phyloP scores from a whole-genome alignment of 163 green algal genomes.

The Scenedesmus sp. region DNA sequence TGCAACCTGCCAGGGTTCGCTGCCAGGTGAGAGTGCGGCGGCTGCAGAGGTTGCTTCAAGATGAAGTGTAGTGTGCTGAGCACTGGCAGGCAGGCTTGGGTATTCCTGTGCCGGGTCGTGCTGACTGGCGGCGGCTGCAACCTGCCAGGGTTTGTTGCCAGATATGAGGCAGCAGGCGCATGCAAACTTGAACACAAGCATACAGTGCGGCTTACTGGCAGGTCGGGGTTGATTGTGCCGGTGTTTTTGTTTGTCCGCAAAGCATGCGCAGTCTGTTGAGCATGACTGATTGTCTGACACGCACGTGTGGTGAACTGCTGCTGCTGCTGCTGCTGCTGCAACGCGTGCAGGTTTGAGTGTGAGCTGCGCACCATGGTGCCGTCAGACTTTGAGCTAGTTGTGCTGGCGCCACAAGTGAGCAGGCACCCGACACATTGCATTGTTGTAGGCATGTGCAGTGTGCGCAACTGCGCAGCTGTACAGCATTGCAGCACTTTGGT shows the following conservation, averaged over 20 bases:
- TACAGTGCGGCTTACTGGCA: background rate
- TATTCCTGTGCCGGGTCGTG: no score
- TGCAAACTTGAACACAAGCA: background rate
- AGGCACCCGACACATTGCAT: background rate
- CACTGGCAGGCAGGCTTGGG: no score
- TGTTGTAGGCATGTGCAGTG: no score
- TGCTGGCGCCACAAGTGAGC: conserved; percentile 62
- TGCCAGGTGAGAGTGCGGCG: background rate
- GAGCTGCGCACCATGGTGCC: conserved; percentile 89
- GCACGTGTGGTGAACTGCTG: background rate
- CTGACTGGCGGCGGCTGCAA: no score
- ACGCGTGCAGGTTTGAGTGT: conserved; percentile 63
- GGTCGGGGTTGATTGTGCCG: background rate
- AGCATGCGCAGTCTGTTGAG: no score
- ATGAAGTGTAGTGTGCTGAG: no score
- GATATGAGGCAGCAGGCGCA: background rate
- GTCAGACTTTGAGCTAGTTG: conserved; percentile 73
- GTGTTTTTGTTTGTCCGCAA: background rate
- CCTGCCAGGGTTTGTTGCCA: no score
- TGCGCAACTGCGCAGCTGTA: no score
- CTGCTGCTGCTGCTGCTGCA: background rate
- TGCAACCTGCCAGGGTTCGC: conserved; percentile 77
- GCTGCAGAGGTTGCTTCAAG: no score
- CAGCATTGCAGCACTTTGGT: no score
- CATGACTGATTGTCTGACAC: no score